Evolutionary conservation across 139 green algal species (phyloP).

Genomic region (Coelastrella sp.): DNA sequence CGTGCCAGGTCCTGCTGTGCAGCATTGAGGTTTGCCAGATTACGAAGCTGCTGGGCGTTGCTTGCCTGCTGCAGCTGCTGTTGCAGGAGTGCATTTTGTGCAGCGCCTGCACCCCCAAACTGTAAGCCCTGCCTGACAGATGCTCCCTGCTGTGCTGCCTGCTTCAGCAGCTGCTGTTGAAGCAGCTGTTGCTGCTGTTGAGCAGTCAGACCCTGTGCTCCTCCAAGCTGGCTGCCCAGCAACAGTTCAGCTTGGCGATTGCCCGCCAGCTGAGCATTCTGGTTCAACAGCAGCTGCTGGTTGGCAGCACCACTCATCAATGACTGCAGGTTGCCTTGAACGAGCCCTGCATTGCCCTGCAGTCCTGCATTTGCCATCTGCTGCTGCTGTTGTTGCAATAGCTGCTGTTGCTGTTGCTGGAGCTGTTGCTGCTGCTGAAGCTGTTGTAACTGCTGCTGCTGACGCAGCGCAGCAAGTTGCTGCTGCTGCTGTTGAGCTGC

Average conservation of each 20-base stretch:
- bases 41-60: conserved; percentile 33
- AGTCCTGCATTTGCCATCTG: conserved; percentile 19
- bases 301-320: conserved; percentile 19
- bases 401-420: conserved; percentile 39
- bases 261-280: conserved; percentile 3
- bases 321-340: conserved; percentile 34
- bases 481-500: conserved; percentile 27
- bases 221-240: conserved; percentile 14
- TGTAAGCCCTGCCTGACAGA: conserved; percentile 36
- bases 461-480: not conserved
- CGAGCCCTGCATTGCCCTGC: conserved; percentile 8
- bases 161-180: conserved; percentile 36
- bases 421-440: conserved; percentile 37
- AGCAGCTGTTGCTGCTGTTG: conserved; percentile 36
- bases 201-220: not conserved
- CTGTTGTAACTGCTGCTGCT: conserved; percentile 44
- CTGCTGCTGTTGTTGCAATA: conserved; percentile 25
- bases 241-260: conserved; percentile 47
- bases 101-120: conserved; percentile 1
- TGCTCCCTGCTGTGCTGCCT: conserved; percentile 24
- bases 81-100: not conserved
- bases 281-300: conserved; percentile 38
- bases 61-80: conserved; percentile 48
- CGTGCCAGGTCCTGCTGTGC: conserved; percentile 20
- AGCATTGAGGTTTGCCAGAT: conserved; percentile 30